phyloP scores from a whole-genome alignment of 495 filamentous ascomycete genomes.

The Neurospora sp. region DNA sequence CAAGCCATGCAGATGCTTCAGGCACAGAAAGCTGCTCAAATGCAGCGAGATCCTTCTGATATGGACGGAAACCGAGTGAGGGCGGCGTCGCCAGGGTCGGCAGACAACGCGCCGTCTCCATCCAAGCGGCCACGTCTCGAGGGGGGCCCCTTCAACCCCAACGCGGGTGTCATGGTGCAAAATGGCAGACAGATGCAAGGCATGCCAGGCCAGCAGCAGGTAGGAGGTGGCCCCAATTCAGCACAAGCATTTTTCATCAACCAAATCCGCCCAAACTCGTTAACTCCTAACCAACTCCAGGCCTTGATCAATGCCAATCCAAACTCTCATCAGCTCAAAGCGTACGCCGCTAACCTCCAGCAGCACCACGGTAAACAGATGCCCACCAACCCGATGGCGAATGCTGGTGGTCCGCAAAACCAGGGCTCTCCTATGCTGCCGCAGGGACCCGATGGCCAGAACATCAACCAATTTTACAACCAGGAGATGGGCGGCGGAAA shows the following conservation, averaged over 20 bases:
- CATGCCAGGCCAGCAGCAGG: slow-evolving; percentile 65
- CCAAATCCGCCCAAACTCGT: slow-evolving; percentile 62
- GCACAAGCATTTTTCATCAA: slow-evolving; percentile 59
- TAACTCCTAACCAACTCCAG: slow-evolving; percentile 69
- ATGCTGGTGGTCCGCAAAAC: slow-evolving; percentile 37
- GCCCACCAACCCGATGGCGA: slow-evolving; percentile 53
- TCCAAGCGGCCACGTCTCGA: slow-evolving; percentile 88
- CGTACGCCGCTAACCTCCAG: slow-evolving; percentile 75
- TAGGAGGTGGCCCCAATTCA: slow-evolving; percentile 42
- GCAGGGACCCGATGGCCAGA: slow-evolving; percentile 54
- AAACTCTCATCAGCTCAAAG: slow-evolving; percentile 44
- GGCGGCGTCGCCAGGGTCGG: slow-evolving; percentile 69
- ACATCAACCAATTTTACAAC: slow-evolving; percentile 59
- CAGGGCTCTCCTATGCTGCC: slow-evolving; percentile 78
- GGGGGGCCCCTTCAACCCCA: slow-evolving; percentile 49
- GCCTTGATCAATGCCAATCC: slow-evolving; percentile 54
- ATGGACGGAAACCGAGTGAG: slow-evolving; percentile 78
- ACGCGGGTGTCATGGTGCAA: slow-evolving; percentile 61
- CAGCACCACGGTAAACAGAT: slow-evolving; percentile 73
- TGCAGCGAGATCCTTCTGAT: slow-evolving; percentile 77
- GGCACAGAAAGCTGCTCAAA: slow-evolving; percentile 56
- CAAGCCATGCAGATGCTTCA: slow-evolving; percentile 57
- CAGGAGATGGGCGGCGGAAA: slow-evolving; percentile 42
- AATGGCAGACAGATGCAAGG: slow-evolving; percentile 65
- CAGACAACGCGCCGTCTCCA: slow-evolving; percentile 84